These are phyloP conservation scores for Capsicum pubescens DNA, from an alignment of 257 asterid genomes.

Conservation along the genomic window DNA sequence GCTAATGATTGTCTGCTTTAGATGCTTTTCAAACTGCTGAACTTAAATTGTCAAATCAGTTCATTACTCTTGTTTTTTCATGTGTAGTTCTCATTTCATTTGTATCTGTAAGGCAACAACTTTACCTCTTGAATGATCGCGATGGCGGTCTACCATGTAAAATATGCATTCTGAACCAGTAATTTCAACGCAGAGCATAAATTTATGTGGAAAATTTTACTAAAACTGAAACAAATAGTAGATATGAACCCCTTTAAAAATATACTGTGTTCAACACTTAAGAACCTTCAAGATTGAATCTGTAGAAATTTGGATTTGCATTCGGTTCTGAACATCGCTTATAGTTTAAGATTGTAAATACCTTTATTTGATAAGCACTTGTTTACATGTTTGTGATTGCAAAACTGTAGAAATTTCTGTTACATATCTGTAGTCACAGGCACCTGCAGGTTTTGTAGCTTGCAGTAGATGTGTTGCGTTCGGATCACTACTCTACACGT, in stretches of 20 bases:
- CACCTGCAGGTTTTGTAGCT: background rate
- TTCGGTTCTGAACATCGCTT: background rate
- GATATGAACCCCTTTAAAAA: too few relatives aligned
- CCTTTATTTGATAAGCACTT: background rate
- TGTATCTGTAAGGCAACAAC: background rate
- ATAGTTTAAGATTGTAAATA: background rate
- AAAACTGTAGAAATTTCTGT: conserved; percentile 9
- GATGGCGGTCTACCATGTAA: background rate
- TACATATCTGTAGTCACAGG: background rate
- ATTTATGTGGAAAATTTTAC: too few relatives aligned
- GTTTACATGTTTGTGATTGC: background rate
- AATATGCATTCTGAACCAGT: background rate
- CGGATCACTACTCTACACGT: background rate
- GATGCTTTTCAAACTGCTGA: background rate
- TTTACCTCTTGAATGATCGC: background rate
- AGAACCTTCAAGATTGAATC: too few relatives aligned
- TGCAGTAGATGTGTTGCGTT: too few relatives aligned
- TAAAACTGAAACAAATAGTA: too few relatives aligned
- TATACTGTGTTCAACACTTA: too few relatives aligned
- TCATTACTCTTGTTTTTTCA: background rate
- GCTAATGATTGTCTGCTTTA: background rate
- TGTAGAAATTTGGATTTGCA: too few relatives aligned
- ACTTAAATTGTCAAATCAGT: background rate
- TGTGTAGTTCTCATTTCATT: background rate
- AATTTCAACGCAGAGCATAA: too few relatives aligned